Conservation (phyloP, 2,329 filamentous ascomycete genomes). For the Bipolaris oryzae region DNA sequence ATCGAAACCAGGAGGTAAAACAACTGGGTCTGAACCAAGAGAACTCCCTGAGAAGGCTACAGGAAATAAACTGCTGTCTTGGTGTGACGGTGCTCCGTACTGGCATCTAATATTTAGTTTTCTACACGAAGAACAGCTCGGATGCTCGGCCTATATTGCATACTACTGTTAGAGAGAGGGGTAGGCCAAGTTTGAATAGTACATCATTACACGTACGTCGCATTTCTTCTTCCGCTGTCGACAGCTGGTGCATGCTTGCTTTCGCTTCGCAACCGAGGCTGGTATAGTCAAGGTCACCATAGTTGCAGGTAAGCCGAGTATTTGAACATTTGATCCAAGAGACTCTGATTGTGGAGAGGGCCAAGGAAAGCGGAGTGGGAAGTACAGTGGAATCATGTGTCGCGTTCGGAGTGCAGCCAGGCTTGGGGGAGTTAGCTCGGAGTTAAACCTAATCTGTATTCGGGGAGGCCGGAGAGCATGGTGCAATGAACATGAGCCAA, state of each 20-base stretch:
- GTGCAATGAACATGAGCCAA: no score
- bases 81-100: conserved; percentile 16
- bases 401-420: neutral
- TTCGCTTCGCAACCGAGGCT: conserved; percentile 39
- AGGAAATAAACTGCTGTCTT: neutral
- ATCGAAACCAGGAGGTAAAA: neutral
- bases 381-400: neutral
- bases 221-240: conserved; percentile 45
- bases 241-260: conserved; percentile 42
- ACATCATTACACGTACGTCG: conserved; percentile 27
- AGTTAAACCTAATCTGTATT: neutral
- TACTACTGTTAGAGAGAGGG: conserved; percentile 8
- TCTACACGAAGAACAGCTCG: conserved; percentile 31
- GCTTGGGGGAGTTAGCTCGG: conserved; percentile 13
- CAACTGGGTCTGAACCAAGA: neutral
- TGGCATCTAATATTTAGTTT: conserved; percentile 35
- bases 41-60: neutral
- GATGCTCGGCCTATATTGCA: conserved; percentile 27
- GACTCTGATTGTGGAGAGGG: neutral
- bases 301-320: neutral
- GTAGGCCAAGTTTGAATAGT: conserved; percentile 3
- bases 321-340: neutral
- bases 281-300: conserved; percentile 31
- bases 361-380: neutral
- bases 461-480: no score